Evolutionary conservation across 176 grass and related monocot genomes (phyloP).

Genomic region (Puya raimondii): DNA sequence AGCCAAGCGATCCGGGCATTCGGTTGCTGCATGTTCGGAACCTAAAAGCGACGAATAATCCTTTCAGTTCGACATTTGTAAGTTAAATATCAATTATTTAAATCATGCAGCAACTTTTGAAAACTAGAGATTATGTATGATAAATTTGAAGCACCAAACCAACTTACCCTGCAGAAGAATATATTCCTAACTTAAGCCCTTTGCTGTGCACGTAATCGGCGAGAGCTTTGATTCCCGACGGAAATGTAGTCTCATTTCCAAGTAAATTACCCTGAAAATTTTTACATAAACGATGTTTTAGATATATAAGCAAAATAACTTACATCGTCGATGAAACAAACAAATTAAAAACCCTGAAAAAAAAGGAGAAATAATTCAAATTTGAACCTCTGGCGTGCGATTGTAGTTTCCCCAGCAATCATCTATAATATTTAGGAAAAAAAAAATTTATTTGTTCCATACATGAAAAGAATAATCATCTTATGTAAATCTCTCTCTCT

Average conservation of each 20-base stretch:
- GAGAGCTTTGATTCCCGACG: conserved; percentile 65
- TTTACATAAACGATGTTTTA: too few relatives aligned
- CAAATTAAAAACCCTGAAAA: too few relatives aligned
- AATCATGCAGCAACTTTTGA: neutral
- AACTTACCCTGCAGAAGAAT: conserved; percentile 52
- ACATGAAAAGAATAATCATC: neutral
- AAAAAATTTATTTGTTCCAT: neutral
- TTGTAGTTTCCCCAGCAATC: conserved; percentile 64
- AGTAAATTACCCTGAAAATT: conserved; percentile 35
- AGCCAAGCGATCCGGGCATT: conserved; percentile 64
- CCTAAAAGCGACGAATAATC: conserved; percentile 18
- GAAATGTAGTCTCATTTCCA: conserved; percentile 40
- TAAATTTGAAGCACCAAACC: neutral
- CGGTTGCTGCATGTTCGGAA: conserved; percentile 44
- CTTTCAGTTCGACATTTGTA: neutral
- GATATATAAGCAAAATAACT: too few relatives aligned
- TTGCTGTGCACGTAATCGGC: conserved; percentile 65
- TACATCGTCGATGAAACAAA: too few relatives aligned
- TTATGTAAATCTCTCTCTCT: neutral
- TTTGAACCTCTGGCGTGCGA: conserved; percentile 31
- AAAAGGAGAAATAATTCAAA: neutral
- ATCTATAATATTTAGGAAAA: conserved; percentile 30
- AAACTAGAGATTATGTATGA: neutral
- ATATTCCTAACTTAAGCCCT: conserved; percentile 58
- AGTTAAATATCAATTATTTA: neutral